Conservation (phyloP, 73 alveolate species). For the Blepharisma japonicum region DNA sequence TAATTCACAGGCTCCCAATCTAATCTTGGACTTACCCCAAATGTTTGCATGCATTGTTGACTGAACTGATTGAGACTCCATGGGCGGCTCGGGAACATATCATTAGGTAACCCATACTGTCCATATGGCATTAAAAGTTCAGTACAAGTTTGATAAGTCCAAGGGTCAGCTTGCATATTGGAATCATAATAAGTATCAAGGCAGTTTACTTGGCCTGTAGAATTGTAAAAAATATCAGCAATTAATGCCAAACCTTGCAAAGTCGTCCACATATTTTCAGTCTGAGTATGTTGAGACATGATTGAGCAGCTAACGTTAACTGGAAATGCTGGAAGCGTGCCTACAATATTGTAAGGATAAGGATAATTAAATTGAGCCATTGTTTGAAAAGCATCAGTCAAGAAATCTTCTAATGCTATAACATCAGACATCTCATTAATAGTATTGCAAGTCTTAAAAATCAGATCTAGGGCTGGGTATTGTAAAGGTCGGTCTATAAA, state of each 20-base stretch:
- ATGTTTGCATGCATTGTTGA: slow-evolving; percentile 29
- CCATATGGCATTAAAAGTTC: slow-evolving; percentile 61
- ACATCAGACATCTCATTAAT: no score
- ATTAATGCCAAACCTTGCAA: slow-evolving; percentile 19
- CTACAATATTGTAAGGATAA: no score
- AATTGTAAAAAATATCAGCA: slow-evolving; percentile 30
- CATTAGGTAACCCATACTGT: slow-evolving; percentile 37
- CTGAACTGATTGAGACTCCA: slow-evolving; percentile 30
- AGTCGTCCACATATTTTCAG: neutral
- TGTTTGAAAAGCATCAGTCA: no score
- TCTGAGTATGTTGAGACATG: neutral
- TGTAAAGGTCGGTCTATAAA: no score
- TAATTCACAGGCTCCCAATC: slow-evolving; percentile 41
- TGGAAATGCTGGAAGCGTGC: no score
- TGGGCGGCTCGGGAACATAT: slow-evolving; percentile 45
- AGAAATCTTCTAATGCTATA: no score
- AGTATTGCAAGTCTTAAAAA: no score
- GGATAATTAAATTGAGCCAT: no score
- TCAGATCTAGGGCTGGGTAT: no score
- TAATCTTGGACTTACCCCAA: slow-evolving; percentile 42
- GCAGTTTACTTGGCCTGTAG: slow-evolving; percentile 31
- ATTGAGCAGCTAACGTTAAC: neutral
- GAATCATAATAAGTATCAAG: slow-evolving; percentile 28
- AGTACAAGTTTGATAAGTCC: slow-evolving; percentile 56
- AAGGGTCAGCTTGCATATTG: slow-evolving; percentile 39